A percentile compares a stretch with the other conserved stretches of the same genome.
Evolutionary conservation across 495 filamentous ascomycete genomes (phyloP).

Genomic region (Glutinoglossum americanum): DNA sequence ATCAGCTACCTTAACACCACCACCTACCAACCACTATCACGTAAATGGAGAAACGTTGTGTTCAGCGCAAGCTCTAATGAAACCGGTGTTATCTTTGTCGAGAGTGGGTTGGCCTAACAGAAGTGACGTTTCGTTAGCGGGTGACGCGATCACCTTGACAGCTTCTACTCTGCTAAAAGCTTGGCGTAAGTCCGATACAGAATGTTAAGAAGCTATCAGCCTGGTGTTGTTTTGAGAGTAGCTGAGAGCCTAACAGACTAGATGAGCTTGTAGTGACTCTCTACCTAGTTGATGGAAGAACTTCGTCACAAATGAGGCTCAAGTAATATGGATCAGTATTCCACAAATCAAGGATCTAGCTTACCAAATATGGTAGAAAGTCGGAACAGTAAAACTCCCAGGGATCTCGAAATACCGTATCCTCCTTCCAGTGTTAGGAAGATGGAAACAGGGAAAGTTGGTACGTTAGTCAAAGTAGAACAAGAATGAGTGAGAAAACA

Average conservation of each 20-base stretch:
- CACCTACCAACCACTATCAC: background rate
- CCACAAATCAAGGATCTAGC: background rate
- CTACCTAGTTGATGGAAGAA: background rate
- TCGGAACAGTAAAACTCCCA: background rate
- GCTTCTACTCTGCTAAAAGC: background rate
- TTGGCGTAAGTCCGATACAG: background rate
- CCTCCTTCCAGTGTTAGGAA: background rate
- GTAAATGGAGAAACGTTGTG: background rate
- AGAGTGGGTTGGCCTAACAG: background rate
- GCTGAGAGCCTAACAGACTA: background rate
- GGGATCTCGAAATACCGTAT: background rate
- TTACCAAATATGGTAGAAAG: background rate
- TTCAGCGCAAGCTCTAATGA: background rate
- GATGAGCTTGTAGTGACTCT: background rate
- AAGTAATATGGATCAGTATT: background rate
- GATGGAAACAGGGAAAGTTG: background rate
- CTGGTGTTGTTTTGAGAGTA: background rate
- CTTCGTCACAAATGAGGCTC: conserved; percentile 1
- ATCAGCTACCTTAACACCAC: background rate
- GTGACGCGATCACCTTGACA: background rate
- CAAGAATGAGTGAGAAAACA: background rate
- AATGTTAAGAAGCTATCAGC: background rate
- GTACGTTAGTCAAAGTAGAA: background rate
- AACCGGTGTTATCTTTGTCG: background rate
- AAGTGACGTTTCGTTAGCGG: background rate